A percentile compares a stretch with the other conserved stretches of the same genome.
Evolutionary conservation across 768 basidiomycete genomes (phyloP).

Genomic region (Mycena albidolilacea): DNA sequence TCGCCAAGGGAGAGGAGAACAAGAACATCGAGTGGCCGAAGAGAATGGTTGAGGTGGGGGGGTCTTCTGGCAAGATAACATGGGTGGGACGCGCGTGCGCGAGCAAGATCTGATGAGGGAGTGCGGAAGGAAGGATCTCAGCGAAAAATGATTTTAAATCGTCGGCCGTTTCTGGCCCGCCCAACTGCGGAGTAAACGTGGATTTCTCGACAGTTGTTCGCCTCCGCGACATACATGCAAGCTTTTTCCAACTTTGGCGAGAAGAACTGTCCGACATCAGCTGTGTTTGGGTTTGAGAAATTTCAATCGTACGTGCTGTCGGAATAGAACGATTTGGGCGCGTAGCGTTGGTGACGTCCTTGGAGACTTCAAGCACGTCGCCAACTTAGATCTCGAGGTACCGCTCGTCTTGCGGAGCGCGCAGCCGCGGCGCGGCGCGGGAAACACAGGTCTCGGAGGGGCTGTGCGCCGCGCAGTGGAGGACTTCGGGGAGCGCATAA

Average conservation of each 20-base stretch:
- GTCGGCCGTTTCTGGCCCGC: conserved; percentile 65
- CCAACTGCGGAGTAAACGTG: conserved; percentile 67
- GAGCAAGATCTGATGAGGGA: conserved; percentile 30
- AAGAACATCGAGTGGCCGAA: conserved; percentile 73
- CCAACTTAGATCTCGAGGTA: conserved; percentile 74
- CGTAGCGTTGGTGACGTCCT: conserved; percentile 66
- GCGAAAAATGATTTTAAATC: conserved; percentile 63
- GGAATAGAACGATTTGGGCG: conserved; percentile 72
- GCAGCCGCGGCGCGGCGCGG: conserved; percentile 59
- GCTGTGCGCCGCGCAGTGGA: conserved; percentile 53
- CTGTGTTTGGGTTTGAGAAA: neutral
- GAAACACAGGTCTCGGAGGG: conserved; percentile 47
- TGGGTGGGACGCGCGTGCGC: conserved; percentile 24
- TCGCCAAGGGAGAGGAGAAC: conserved; percentile 45
- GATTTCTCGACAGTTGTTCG: conserved; percentile 60
- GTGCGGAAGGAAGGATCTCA: conserved; percentile 52
- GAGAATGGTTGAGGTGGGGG: conserved; percentile 44
- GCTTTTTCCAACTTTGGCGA: conserved; percentile 61
- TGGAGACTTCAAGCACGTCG: conserved; percentile 57
- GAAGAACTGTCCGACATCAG: conserved; percentile 61
- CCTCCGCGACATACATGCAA: conserved; percentile 75
- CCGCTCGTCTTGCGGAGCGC: conserved; percentile 62
- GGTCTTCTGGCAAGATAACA: conserved; percentile 24
- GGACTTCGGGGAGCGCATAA: conserved; percentile 38
- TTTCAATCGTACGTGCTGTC: conserved; percentile 64